These are phyloP conservation scores for Aureobasidium sp. DNA, from an alignment of 2,329 filamentous ascomycete species.

Conservation along the genomic window DNA sequence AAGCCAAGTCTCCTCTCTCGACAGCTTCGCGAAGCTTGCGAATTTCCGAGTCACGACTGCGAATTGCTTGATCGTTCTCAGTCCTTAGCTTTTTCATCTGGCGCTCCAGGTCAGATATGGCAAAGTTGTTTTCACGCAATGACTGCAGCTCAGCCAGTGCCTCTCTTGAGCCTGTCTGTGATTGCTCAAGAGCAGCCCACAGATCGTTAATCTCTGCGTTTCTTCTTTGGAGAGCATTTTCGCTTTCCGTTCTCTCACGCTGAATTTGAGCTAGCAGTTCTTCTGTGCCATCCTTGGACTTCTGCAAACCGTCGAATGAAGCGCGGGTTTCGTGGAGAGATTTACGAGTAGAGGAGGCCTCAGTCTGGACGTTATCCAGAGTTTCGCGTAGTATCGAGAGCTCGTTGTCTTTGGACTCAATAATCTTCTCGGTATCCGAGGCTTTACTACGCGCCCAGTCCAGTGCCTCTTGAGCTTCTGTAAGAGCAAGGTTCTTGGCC, in stretches of 20 bases:
- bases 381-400: neutral
- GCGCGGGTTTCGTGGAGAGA: neutral
- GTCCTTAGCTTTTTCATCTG: slow-evolving; percentile 5
- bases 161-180: slow-evolving; percentile 9
- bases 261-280: slow-evolving; percentile 4
- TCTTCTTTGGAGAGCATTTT: neutral
- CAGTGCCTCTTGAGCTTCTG: neutral
- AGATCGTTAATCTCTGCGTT: slow-evolving; percentile 11
- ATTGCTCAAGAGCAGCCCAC: slow-evolving; percentile 10
- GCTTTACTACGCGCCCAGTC: neutral
- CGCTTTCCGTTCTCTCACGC: neutral
- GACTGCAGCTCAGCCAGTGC: slow-evolving; percentile 8
- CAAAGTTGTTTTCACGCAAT: neutral
- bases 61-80: slow-evolving; percentile 7
- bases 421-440: neutral
- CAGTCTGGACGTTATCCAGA: neutral
- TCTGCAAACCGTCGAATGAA: neutral
- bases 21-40: slow-evolving; percentile 8
- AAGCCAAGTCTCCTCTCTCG: neutral
- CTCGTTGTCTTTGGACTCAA: neutral
- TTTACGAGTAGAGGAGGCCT: neutral
- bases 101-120: slow-evolving; percentile 1
- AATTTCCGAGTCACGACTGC: slow-evolving; percentile 3
- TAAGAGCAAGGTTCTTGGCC: neutral
- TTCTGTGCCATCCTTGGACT: neutral